A percentile compares a stretch with the other conserved stretches of the same genome.
Conservation (phyloP, 768 basidiomycete species). For the Collybiopsis confluens region DNA sequence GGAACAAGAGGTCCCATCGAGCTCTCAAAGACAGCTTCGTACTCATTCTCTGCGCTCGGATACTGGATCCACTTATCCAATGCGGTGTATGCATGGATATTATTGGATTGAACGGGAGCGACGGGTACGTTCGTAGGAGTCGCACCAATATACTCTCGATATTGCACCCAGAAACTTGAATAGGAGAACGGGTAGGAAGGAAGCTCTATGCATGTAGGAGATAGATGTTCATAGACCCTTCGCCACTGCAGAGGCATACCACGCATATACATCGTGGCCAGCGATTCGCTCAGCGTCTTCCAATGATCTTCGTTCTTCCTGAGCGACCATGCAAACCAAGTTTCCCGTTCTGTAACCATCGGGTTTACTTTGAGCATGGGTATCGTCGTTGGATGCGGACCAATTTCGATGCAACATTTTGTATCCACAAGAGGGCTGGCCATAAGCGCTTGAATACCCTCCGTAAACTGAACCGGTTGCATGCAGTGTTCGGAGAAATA, state of each 20-base stretch:
- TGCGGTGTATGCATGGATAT: constrained; percentile 21
- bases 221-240: constrained; percentile 44
- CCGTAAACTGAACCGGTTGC: constrained; percentile 53
- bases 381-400: constrained; percentile 55
- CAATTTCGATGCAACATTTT: constrained; percentile 61
- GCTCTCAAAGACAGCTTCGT: constrained; percentile 48
- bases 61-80: constrained; percentile 38
- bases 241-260: constrained; percentile 47
- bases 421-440: constrained; percentile 22
- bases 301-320: constrained; percentile 40
- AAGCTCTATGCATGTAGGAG: constrained; percentile 40
- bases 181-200: constrained; percentile 63
- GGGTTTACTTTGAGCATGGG: constrained; percentile 50
- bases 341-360: constrained; percentile 21
- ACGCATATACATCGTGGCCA: constrained; percentile 46
- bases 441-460: constrained; percentile 40
- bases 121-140: background rate
- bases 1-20: constrained; percentile 39
- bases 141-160: constrained; percentile 22
- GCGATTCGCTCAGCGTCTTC: constrained; percentile 38
- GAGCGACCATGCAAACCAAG: constrained; percentile 45
- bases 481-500: constrained; percentile 60
- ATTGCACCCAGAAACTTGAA: constrained; percentile 55
- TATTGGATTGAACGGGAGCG: background rate
- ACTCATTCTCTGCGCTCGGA: constrained; percentile 31